phyloP scores from a whole-genome alignment of 768 basidiomycete species.

The Lanmaoa rubissima region DNA sequence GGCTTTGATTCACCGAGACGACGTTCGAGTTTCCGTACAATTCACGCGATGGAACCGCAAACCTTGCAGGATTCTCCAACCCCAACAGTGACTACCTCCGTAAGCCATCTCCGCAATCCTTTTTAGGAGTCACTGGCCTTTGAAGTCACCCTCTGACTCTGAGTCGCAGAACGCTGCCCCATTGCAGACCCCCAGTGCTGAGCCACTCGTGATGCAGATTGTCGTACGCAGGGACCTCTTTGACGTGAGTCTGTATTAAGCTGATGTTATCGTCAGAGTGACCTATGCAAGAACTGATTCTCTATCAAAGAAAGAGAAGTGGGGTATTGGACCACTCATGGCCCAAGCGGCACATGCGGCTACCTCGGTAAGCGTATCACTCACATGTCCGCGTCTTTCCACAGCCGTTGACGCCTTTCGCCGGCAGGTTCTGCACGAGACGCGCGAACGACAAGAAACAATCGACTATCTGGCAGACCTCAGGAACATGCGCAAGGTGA shows the following conservation, averaged over 20 bases:
- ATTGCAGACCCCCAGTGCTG: neutral
- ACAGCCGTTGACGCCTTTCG: neutral
- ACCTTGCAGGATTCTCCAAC: neutral
- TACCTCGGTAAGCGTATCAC: slow-evolving; percentile 31
- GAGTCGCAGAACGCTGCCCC: neutral
- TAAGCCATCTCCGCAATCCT: neutral
- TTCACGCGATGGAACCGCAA: slow-evolving; percentile 4
- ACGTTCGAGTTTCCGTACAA: neutral
- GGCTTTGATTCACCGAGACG: neutral
- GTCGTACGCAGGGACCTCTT: slow-evolving; percentile 42
- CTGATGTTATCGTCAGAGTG: neutral
- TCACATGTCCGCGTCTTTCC: neutral
- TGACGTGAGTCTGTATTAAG: slow-evolving; percentile 31
- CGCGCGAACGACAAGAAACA: slow-evolving; percentile 38
- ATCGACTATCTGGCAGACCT: slow-evolving; percentile 39
- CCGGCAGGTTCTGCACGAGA: slow-evolving; percentile 39
- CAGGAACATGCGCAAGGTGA: slow-evolving; percentile 42
- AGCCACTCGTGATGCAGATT: slow-evolving; percentile 43
- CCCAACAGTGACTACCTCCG: neutral
- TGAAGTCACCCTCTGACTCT: neutral
- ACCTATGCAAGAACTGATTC: neutral
- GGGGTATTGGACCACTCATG: slow-evolving; percentile 46
- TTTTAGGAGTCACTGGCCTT: neutral
- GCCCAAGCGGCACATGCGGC: slow-evolving; percentile 44
- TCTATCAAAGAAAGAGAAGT: slow-evolving; percentile 36